Percentiles rank a stretch among this genome's conserved stretches.
These are phyloP conservation scores for Hortaea werneckii DNA, from an alignment of 2,329 filamentous ascomycete genomes.

Conservation along the genomic window DNA sequence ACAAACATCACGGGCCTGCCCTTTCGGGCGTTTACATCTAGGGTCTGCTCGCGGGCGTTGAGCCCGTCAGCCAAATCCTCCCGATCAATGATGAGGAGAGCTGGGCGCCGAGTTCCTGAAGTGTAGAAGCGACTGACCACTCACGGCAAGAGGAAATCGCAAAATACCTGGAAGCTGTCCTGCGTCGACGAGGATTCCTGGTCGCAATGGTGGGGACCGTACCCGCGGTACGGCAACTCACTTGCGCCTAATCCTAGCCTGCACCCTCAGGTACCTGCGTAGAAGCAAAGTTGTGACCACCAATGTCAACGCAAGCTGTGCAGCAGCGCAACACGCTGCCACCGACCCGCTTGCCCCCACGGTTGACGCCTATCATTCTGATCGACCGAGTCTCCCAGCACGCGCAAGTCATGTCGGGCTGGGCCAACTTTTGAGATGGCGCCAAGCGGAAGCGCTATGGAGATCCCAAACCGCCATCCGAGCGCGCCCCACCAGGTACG, in stretches of 20 bases:
- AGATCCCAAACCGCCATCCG: not conserved
- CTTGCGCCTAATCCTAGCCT: not conserved
- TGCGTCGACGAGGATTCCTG: not conserved
- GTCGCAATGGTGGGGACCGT: not conserved
- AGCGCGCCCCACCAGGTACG: not conserved
- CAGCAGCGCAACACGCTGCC: not conserved
- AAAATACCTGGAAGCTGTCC: not conserved
- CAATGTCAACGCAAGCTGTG: not conserved
- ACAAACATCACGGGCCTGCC: not conserved
- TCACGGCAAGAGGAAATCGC: not conserved
- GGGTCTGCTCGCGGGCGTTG: not conserved
- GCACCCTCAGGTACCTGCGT: not conserved
- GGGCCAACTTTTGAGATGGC: not conserved
- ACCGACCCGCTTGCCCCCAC: too few species aligned
- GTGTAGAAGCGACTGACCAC: not conserved
- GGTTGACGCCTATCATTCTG: too few species aligned
- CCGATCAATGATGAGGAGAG: not conserved
- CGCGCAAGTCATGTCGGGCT: not conserved
- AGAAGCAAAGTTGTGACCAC: not conserved
- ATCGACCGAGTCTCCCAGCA: not conserved
- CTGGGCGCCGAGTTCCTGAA: not conserved
- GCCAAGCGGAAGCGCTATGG: not conserved
- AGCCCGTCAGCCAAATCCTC: not conserved
- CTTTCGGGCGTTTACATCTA: not conserved
- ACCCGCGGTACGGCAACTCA: not conserved